Percentiles rank a stretch among this genome's conserved stretches.
phyloP scores from a whole-genome alignment of 768 basidiomycete species.

The Aureoboletus auriporus region DNA sequence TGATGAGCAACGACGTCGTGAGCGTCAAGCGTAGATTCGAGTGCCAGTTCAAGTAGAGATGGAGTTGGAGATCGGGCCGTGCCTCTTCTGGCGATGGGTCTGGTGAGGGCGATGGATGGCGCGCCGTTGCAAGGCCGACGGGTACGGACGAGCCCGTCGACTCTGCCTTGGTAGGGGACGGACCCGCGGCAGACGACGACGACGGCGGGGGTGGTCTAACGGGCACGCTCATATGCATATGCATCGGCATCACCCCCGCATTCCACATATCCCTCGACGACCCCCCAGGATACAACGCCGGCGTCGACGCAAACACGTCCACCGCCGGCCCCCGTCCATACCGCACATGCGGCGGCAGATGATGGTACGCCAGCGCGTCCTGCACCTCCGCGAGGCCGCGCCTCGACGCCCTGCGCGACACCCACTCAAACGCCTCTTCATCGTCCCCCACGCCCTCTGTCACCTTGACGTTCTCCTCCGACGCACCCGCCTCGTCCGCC shows the following conservation, averaged over 20 bases:
- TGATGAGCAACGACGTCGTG: constrained; percentile 90
- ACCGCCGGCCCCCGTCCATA: constrained; percentile 55
- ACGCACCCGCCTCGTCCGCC: constrained; percentile 23
- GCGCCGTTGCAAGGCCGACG: constrained; percentile 15
- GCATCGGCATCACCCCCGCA: constrained; percentile 17
- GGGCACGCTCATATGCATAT: constrained; percentile 30
- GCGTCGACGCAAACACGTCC: constrained; percentile 58
- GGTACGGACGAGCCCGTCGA: constrained; percentile 8
- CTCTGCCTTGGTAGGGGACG: neutral
- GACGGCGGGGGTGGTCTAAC: constrained; percentile 14
- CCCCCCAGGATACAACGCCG: constrained; percentile 34
- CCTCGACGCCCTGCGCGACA: constrained; percentile 59
- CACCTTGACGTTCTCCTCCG: constrained; percentile 38
- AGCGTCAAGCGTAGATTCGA: constrained; percentile 87
- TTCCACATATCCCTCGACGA: constrained; percentile 45
- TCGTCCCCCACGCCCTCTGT: constrained; percentile 58
- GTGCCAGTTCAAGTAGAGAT: constrained; percentile 80
- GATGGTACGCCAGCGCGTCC: constrained; percentile 57
- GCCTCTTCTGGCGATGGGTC: constrained; percentile 14
- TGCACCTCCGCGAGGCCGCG: constrained; percentile 41
- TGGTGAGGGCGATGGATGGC: constrained; percentile 10
- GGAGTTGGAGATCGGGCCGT: constrained; percentile 76
- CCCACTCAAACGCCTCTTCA: constrained; percentile 83
- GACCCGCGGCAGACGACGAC: too few species aligned
- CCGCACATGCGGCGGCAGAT: constrained; percentile 69